These are phyloP conservation scores for Alternaria ethzedia DNA, from an alignment of 2,329 filamentous ascomycete species.

Conservation along the genomic window DNA sequence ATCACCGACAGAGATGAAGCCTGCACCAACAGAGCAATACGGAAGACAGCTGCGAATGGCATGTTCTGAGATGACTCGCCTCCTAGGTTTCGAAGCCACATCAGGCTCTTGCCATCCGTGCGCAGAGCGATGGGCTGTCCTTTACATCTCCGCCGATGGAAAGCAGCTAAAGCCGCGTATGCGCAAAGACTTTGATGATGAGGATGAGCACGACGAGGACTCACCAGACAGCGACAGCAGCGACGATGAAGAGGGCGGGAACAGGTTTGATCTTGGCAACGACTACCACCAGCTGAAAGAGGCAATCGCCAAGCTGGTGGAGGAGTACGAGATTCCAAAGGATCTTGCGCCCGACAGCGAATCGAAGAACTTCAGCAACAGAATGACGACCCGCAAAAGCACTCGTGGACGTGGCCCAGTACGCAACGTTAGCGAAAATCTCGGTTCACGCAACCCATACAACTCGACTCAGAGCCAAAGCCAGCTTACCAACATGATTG, in stretches of 20 bases:
- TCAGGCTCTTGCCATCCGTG: conserved; percentile 78
- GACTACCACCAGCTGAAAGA: conserved; percentile 83
- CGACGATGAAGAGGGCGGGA: conserved; percentile 52
- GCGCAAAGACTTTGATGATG: conserved; percentile 72
- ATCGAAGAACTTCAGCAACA: conserved; percentile 72
- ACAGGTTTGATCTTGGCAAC: conserved; percentile 69
- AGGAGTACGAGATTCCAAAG: conserved; percentile 81
- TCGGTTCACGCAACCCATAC: conserved; percentile 61
- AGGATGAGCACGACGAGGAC: conserved; percentile 67
- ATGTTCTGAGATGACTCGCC: conserved; percentile 73
- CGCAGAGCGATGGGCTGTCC: conserved; percentile 80
- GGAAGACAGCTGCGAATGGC: conserved; percentile 66
- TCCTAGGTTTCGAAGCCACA: conserved; percentile 67
- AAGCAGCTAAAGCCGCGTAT: conserved; percentile 72
- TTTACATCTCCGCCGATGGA: conserved; percentile 79
- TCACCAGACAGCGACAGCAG: conserved; percentile 58
- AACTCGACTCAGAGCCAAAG: conserved; percentile 41
- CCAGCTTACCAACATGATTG: conserved; percentile 48
- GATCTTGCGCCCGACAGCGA: conserved; percentile 66
- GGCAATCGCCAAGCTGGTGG: conserved; percentile 78
- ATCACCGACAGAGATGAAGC: conserved; percentile 53
- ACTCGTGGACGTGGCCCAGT: conserved; percentile 35
- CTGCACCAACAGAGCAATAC: conserved; percentile 53
- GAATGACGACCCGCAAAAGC: conserved; percentile 60
- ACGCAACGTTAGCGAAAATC: conserved; percentile 35